phyloP scores from a whole-genome alignment of 2,329 filamentous ascomycete genomes.

The Onygenales sp. region DNA sequence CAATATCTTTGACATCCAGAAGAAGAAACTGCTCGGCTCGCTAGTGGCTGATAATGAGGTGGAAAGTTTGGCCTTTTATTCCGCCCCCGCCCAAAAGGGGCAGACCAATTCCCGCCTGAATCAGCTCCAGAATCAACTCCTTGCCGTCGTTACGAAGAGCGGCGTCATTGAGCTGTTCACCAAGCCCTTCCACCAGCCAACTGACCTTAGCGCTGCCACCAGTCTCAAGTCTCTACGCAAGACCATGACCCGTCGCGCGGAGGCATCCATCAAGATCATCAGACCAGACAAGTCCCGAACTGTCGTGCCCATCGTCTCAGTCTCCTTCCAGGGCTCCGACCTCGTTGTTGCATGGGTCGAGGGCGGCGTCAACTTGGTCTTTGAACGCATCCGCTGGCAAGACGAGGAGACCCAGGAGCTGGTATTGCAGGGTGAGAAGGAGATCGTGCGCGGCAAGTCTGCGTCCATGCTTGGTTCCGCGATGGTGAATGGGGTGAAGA shows the following conservation, averaged over 20 bases:
- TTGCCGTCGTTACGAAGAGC: conserved; percentile 39
- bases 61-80: conserved; percentile 26
- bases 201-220: conserved; percentile 20
- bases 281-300: conserved; percentile 31
- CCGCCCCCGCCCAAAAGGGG: conserved; percentile 13
- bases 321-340: conserved; percentile 36
- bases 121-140: conserved; percentile 28
- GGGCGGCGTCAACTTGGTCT: conserved; percentile 40
- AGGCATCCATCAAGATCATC: conserved; percentile 36
- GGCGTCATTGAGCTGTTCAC: conserved; percentile 42
- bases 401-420: conserved; percentile 36
- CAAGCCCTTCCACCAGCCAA: conserved; percentile 35
- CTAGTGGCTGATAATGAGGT: conserved; percentile 42
- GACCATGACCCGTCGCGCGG: conserved; percentile 35
- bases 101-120: conserved; percentile 7
- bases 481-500: conserved; percentile 45
- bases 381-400: conserved; percentile 40
- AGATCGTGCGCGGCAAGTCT: conserved; percentile 35
- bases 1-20: conserved; percentile 38
- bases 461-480: conserved; percentile 36
- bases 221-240: conserved; percentile 37
- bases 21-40: conserved; percentile 35
- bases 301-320: conserved; percentile 34
- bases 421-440: conserved; percentile 34
- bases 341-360: conserved; percentile 40